Conservation (phyloP, 2,329 filamentous ascomycete species). For the Clarireedia hainanense region DNA sequence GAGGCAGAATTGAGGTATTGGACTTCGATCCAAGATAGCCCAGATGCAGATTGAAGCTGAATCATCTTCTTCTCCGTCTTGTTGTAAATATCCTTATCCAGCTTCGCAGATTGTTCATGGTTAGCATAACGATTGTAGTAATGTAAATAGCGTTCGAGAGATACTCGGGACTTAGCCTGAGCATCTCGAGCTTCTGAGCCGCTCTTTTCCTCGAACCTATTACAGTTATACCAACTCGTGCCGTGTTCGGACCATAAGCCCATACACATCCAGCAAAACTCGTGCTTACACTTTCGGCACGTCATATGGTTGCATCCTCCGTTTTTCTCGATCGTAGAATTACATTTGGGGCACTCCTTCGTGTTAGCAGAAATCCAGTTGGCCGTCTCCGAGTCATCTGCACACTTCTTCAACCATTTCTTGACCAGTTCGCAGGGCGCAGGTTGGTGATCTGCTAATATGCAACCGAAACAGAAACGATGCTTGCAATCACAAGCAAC, state of each 20-base stretch:
- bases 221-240: slow-evolving; percentile 99
- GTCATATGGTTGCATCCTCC: slow-evolving; percentile 98
- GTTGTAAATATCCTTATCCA: slow-evolving; percentile 90
- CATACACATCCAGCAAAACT: slow-evolving; percentile 99
- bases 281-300: slow-evolving; percentile 88
- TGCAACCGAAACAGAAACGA: slow-evolving; percentile 93
- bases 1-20: slow-evolving; percentile 93
- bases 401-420: slow-evolving; percentile 96
- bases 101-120: slow-evolving; percentile 92
- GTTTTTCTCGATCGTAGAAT: slow-evolving; percentile 98
- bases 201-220: slow-evolving; percentile 92
- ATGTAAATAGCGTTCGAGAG: slow-evolving; percentile 90
- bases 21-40: slow-evolving; percentile 98
- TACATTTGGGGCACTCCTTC: slow-evolving; percentile 93
- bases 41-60: slow-evolving; percentile 83
- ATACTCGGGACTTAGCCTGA: slow-evolving; percentile 83
- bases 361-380: slow-evolving; percentile 99
- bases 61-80: slow-evolving; percentile 99
- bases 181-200: slow-evolving; percentile 84
- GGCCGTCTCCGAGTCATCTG: slow-evolving; percentile 94
- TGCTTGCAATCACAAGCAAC: slow-evolving; percentile 80
- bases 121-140: slow-evolving; percentile 99
- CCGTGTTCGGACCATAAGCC: slow-evolving; percentile 97
- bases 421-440: slow-evolving; percentile 87
- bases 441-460: slow-evolving; percentile 82